phyloP scores from a whole-genome alignment of 176 grass and related monocot species.

The Miscanthus lutarioriparius region DNA sequence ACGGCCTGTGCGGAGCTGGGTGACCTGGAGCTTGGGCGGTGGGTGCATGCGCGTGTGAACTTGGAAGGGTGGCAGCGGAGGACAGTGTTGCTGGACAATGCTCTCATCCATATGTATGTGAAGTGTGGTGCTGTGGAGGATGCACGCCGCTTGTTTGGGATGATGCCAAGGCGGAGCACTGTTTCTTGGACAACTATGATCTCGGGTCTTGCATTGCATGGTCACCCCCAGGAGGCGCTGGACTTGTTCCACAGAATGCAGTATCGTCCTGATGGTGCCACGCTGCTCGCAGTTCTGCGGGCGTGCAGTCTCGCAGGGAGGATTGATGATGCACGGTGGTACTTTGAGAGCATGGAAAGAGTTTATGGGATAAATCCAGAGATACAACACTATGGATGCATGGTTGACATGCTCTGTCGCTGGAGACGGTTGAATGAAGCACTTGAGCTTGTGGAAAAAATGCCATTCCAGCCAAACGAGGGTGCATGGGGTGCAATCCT shows the following conservation, averaged over 20 bases:
- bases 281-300: constrained; percentile 53
- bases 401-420: constrained; percentile 67
- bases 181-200: constrained; percentile 81
- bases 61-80: neutral
- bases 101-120: constrained; percentile 67
- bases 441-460: constrained; percentile 48
- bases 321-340: constrained; percentile 42
- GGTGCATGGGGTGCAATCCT: constrained; percentile 53
- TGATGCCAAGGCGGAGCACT: constrained; percentile 56
- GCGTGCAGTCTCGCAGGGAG: constrained; percentile 50
- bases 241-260: constrained; percentile 55
- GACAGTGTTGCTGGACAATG: constrained; percentile 51
- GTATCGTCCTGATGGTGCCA: constrained; percentile 43
- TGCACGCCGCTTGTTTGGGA: constrained; percentile 44
- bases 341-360: constrained; percentile 62
- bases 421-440: constrained; percentile 45
- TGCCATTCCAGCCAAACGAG: constrained; percentile 55
- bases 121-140: constrained; percentile 61
- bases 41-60: constrained; percentile 49
- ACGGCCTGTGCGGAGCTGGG: constrained; percentile 50
- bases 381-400: constrained; percentile 71
- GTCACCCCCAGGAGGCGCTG: constrained; percentile 50
- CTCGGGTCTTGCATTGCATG: constrained; percentile 53
- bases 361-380: constrained; percentile 57
- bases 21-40: constrained; percentile 58